Base-by-base conservation (phyloP, 1,284 basidiomycete genomes). In the Apiotrichum veenhuisii region DNA sequence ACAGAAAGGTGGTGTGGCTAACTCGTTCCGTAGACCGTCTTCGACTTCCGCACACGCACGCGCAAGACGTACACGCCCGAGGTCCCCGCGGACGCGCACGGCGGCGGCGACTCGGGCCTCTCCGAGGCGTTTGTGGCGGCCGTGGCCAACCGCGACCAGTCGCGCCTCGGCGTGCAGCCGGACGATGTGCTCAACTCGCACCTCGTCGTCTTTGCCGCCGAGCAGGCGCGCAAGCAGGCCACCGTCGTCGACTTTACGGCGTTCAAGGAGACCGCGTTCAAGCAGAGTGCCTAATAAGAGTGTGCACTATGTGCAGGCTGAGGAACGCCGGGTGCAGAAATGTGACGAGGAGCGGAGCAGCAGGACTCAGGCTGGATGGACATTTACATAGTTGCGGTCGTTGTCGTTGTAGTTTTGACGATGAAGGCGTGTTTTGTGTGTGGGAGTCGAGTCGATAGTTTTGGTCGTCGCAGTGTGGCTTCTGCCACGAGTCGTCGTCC, bases 171-270 rank as follows among this genome's bases (percentile, higher is more conserved):
- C 1, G 64, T 74, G 40, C 87, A 87, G 14, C 69, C 88, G 0
- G 76, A 79, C 14, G 87, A 90, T 54, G 82, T 89, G 27, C 73
- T 91, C 59, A 84, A 81, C 70, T 88, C 86, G 64, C 89, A 91
- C 76, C 70, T 91, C 66, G 84, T 87, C 2, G 88, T 91, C 42
- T 91, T 92, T 76, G 89, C 89, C 49, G 88, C 88, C 40, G 89
- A 91, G 78, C 80, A 82, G 63, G 87, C 87, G 62, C 80, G 89
- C 60, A 80, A 72, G 55, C 82, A 86, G 62, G 86, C 85, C 14
- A 77, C 68, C 12, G 84, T 90, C 5, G 81, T 91, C 1, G 81
- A 88, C 50, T 75, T 74, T 54, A 68, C 59, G 12, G 54, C 66
- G 45, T 78, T 74, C 61, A 67, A 70, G 59, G 25, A 37, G 27